A percentile compares a stretch with the other conserved stretches of the same genome.
phyloP scores from a whole-genome alignment of 768 basidiomycete species.

The Kwoniella newhampshirensis region DNA sequence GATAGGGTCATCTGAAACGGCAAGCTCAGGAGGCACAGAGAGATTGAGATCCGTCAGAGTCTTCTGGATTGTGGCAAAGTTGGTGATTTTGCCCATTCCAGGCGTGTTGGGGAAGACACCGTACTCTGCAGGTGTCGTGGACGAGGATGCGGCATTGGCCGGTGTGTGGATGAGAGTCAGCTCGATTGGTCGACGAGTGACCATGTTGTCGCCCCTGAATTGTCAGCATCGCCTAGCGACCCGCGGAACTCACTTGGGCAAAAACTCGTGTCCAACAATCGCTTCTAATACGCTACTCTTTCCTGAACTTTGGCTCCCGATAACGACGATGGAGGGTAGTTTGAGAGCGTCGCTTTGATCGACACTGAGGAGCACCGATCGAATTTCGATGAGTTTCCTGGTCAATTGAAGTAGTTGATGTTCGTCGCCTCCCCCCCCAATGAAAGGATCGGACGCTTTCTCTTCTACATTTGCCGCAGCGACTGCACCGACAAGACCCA shows the following conservation, averaged over 20 bases:
- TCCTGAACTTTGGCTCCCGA: slow-evolving; percentile 96
- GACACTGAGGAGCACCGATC: slow-evolving; percentile 89
- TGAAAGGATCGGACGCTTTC: slow-evolving; percentile 19
- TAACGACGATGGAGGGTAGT: slow-evolving; percentile 94
- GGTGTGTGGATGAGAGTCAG: slow-evolving; percentile 94
- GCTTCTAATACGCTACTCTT: slow-evolving; percentile 97
- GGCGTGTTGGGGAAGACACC: slow-evolving; percentile 92
- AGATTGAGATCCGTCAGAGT: slow-evolving; percentile 93
- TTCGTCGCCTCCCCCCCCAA: slow-evolving; percentile 55
- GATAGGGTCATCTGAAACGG: slow-evolving; percentile 91
- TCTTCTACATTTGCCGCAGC: slow-evolving; percentile 49
- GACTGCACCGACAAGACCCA: slow-evolving; percentile 43
- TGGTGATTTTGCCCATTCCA: slow-evolving; percentile 75
- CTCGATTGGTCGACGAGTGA: slow-evolving; percentile 95
- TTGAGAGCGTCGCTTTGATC: slow-evolving; percentile 94
- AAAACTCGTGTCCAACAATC: slow-evolving; percentile 94
- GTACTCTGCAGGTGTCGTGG: slow-evolving; percentile 67
- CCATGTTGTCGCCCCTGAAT: slow-evolving; percentile 94
- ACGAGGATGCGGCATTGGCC: slow-evolving; percentile 55
- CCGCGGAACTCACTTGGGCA: slow-evolving; percentile 79
- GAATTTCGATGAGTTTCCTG: slow-evolving; percentile 90
- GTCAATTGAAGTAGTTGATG: slow-evolving; percentile 93
- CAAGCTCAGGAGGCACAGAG: slow-evolving; percentile 82
- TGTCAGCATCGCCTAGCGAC: background rate
- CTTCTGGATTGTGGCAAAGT: slow-evolving; percentile 88